Evolutionary conservation across 2,329 filamentous ascomycete species (phyloP).

Genomic region (Apiospora malaysiana): DNA sequence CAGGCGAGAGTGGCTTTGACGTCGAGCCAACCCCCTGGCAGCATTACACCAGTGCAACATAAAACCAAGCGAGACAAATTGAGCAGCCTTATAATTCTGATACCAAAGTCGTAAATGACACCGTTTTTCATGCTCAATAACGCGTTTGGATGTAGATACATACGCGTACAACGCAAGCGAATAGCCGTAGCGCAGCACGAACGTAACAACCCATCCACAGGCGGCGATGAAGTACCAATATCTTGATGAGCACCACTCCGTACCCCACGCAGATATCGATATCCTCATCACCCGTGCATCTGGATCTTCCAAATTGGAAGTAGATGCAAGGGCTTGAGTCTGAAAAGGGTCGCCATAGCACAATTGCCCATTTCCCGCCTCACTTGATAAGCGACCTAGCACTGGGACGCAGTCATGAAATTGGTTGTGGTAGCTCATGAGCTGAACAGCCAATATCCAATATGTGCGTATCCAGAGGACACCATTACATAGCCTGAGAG

Average conservation of each 20-base stretch:
- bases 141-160: background rate
- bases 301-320: background rate
- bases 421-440: background rate
- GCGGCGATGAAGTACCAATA: background rate
- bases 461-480: background rate
- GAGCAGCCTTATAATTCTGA: background rate
- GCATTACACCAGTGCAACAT: conserved; percentile 1
- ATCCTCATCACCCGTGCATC: background rate
- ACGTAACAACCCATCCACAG: background rate
- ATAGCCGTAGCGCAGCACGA: background rate
- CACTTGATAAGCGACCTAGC: background rate
- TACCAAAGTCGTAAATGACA: background rate
- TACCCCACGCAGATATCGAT: background rate
- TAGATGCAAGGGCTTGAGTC: background rate
- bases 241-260: background rate
- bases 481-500: background rate
- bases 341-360: background rate
- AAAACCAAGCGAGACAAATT: background rate
- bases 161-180: background rate
- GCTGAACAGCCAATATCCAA: background rate
- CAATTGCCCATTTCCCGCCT: conserved; percentile 1
- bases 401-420: background rate
- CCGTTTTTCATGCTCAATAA: background rate
- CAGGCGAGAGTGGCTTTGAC: background rate
- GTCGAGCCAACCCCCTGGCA: background rate